Conservation (phyloP, 1,284 basidiomycete genomes). For the Microbotryum lychnidis-dioicae region DNA sequence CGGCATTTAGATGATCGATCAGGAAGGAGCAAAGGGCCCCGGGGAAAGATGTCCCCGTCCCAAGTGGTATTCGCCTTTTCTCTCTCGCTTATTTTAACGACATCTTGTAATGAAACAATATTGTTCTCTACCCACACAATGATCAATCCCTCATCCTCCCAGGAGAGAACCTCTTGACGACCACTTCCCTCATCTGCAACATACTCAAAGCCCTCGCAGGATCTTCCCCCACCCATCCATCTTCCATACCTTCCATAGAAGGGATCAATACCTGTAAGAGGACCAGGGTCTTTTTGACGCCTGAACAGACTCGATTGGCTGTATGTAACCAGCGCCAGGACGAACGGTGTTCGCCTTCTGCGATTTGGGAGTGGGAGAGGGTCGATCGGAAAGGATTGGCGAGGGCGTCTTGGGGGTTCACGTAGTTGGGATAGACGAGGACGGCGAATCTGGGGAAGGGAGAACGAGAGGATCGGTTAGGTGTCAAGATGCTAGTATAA, state of each 20-base stretch:
- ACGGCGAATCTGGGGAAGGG: conserved; percentile 64
- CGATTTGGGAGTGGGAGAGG: conserved; percentile 28
- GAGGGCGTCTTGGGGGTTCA: conserved; percentile 62
- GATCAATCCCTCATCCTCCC: conserved; percentile 77
- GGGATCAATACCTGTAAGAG: conserved; percentile 88
- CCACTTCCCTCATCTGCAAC: conserved; percentile 76
- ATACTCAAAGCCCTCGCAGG: conserved; percentile 44
- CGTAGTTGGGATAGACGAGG: conserved; percentile 79
- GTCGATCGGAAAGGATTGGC: conserved; percentile 54
- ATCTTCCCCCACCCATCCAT: conserved; percentile 16
- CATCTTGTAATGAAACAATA: neutral
- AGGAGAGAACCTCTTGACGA: conserved; percentile 76
- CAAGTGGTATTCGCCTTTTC: neutral
- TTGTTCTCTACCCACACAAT: conserved; percentile 18
- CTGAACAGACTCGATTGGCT: conserved; percentile 89
- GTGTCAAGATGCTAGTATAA: no score
- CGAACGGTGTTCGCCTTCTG: no score
- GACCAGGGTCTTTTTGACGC: conserved; percentile 94
- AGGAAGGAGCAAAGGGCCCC: no score
- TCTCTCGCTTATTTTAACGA: neutral
- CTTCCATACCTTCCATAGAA: conserved; percentile 36
- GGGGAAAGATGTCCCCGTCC: neutral
- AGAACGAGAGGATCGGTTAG: neutral
- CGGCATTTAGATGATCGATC: no score
- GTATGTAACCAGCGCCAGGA: conserved; percentile 93